Conservation (phyloP, 345 rosid genomes). For the Cochlearia excelsa region DNA sequence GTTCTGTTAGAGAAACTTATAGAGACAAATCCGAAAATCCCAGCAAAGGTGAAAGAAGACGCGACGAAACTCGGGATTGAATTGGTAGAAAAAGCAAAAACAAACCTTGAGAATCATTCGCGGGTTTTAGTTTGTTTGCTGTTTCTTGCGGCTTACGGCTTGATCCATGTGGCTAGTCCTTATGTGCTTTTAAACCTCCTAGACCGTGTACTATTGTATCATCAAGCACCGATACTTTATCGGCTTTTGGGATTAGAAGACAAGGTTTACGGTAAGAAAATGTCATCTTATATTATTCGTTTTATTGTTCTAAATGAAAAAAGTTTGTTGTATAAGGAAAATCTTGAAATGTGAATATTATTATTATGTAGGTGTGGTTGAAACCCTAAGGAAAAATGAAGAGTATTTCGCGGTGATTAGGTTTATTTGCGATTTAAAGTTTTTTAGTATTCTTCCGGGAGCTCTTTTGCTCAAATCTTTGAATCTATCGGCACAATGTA, state of each 20-base stretch:
- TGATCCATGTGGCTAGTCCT: conserved; percentile 11
- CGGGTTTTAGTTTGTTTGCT: conserved; percentile 21
- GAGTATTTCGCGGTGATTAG: conserved; percentile 22
- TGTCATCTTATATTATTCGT: too few relatives aligned
- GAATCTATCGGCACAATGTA: neutral
- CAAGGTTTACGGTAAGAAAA: neutral
- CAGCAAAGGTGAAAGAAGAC: conserved; percentile 12
- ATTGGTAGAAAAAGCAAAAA: conserved; percentile 16
- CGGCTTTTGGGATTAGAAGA: conserved; percentile 24
- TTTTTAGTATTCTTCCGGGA: conserved; percentile 8
- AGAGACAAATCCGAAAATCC: neutral
- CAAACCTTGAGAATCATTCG: neutral
- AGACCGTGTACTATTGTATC: conserved; percentile 21
- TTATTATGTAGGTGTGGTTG: conserved; percentile 20
- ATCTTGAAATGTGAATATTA: neutral
- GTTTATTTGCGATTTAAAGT: conserved; percentile 26
- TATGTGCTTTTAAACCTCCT: conserved; percentile 8
- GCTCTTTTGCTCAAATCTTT: conserved; percentile 14
- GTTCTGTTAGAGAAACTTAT: conserved; percentile 21
- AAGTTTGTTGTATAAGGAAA: too few relatives aligned
- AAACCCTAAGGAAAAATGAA: conserved; percentile 7
- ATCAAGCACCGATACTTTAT: conserved; percentile 23
- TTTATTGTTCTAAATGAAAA: too few relatives aligned
- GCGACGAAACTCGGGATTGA: conserved; percentile 26
- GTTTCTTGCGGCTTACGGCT: conserved; percentile 28